phyloP scores from a whole-genome alignment of 352 stramenopile genomes.

The Aphanomyces astaci region DNA sequence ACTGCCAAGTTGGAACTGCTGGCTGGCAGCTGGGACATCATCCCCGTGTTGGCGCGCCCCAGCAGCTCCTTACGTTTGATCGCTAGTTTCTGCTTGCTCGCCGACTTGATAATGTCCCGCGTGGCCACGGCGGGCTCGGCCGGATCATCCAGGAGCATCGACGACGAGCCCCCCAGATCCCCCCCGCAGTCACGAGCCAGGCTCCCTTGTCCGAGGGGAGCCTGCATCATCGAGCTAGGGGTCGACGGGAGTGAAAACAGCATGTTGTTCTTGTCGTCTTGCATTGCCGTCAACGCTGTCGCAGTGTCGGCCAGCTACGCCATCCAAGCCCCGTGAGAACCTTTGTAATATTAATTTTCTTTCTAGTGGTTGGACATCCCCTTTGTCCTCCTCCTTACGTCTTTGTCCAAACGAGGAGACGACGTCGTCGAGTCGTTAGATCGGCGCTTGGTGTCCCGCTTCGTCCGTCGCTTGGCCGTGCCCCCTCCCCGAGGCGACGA shows the following conservation, averaged over 20 bases:
- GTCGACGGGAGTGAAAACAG: constrained; percentile 3
- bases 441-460: neutral
- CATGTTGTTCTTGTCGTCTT: constrained; percentile 36
- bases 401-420: neutral
- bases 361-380: neutral
- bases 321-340: too few relatives aligned
- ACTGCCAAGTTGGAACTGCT: neutral
- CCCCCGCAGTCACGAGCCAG: neutral
- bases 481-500: too few relatives aligned
- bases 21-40: neutral
- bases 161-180: neutral
- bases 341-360: too few relatives aligned
- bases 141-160: neutral
- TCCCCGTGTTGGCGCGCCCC: neutral
- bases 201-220: neutral
- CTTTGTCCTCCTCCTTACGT: neutral
- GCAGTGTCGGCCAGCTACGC: too few relatives aligned
- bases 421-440: neutral
- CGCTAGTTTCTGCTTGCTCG: constrained; percentile 47
- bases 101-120: constrained; percentile 55
- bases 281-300: too few relatives aligned
- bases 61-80: constrained; percentile 27
- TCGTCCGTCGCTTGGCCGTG: neutral
- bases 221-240: neutral
- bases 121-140: constrained; percentile 34